These are phyloP conservation scores for Suillus lakei DNA, from an alignment of 768 basidiomycete species.

Conservation along the genomic window DNA sequence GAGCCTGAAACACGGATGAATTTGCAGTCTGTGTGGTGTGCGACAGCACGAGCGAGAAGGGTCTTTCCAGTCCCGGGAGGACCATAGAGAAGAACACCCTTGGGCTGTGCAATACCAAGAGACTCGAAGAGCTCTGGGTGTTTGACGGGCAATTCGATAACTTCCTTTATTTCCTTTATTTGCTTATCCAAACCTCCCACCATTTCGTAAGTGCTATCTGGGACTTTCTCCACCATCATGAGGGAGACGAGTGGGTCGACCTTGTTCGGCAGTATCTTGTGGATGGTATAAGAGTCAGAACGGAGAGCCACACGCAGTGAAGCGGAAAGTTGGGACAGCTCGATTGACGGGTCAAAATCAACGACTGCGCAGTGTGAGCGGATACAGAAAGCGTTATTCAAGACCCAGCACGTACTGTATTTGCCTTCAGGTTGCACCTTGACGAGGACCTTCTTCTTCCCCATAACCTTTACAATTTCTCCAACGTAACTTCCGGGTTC, in stretches of 20 bases:
- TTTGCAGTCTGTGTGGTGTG: constrained; percentile 97
- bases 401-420: constrained; percentile 75
- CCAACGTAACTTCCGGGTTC: constrained; percentile 98
- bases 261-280: constrained; percentile 97
- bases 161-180: constrained; percentile 99
- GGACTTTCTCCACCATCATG: constrained; percentile 99
- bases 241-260: constrained; percentile 97
- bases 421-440: constrained; percentile 99
- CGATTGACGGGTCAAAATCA: constrained; percentile 89
- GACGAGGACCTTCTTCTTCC: constrained; percentile 97
- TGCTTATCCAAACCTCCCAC: constrained; percentile 98
- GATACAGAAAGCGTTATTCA: not conserved
- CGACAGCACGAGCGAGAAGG: constrained; percentile 91
- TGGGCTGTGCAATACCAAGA: constrained; percentile 95
- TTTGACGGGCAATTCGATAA: constrained; percentile 96
- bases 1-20: constrained; percentile 96
- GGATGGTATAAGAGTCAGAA: constrained; percentile 94
- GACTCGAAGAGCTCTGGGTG: constrained; percentile 97
- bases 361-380: constrained; percentile 62
- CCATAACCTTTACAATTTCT: constrained; percentile 98
- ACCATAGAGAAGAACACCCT: constrained; percentile 94
- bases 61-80: constrained; percentile 98
- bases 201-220: constrained; percentile 99
- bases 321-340: constrained; percentile 77
- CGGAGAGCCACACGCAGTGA: constrained; percentile 93